phyloP scores from a whole-genome alignment of 495 filamentous ascomycete genomes.

The Penicillium psychrofluorescens region DNA sequence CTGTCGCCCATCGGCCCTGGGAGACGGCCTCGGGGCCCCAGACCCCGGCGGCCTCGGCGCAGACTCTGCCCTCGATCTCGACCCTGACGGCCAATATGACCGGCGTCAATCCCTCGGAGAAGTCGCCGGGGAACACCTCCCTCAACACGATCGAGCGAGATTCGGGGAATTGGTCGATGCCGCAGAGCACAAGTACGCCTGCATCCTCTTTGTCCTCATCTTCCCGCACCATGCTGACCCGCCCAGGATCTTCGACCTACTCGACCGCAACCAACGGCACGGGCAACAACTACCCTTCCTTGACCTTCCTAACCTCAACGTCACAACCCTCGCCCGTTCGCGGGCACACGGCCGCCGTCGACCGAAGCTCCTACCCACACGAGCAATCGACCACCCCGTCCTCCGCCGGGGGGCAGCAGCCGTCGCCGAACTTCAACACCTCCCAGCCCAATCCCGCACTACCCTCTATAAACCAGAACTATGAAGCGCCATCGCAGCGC shows the following conservation, averaged over 20 bases:
- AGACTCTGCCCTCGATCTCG: constrained; percentile 42
- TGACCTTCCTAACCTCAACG: constrained; percentile 40
- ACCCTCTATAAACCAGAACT: constrained; percentile 46
- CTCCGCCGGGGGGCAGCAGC: constrained; percentile 36
- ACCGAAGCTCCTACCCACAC: constrained; percentile 36
- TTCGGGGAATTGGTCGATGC: constrained; percentile 46
- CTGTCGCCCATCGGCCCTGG: constrained; percentile 36
- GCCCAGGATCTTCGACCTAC: constrained; percentile 47
- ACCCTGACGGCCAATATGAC: constrained; percentile 40
- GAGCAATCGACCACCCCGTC: constrained; percentile 39
- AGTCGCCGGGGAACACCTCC: constrained; percentile 38
- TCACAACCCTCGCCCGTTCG: constrained; percentile 47
- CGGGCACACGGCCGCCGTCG: constrained; percentile 27
- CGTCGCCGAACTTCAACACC: constrained; percentile 35
- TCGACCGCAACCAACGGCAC: constrained; percentile 43
- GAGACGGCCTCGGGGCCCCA: constrained; percentile 31
- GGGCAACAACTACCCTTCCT: constrained; percentile 40
- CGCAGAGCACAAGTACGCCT: constrained; percentile 42
- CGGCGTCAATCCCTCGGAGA: constrained; percentile 24
- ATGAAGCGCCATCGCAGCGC: constrained; percentile 38
- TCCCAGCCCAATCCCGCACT: constrained; percentile 34
- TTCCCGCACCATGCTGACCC: constrained; percentile 19
- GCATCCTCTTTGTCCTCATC: constrained; percentile 2
- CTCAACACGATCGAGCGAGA: constrained; percentile 43
- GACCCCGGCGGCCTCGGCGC: constrained; percentile 28